A percentile compares a stretch with the other conserved stretches of the same genome.
Evolutionary conservation across 768 basidiomycete genomes (phyloP).

Genomic region (Mycena galopus): DNA sequence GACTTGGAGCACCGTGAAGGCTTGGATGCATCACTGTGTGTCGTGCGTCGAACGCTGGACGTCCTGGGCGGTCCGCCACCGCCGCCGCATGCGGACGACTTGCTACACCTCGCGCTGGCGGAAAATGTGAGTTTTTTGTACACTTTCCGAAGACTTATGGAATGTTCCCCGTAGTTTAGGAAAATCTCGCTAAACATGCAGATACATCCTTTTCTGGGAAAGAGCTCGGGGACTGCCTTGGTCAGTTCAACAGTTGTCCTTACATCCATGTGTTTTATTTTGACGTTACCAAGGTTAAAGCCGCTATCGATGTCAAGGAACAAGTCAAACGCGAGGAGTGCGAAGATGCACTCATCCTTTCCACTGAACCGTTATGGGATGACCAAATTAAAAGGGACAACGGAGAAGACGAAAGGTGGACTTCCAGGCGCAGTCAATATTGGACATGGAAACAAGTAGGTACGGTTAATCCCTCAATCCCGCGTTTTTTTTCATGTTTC

Average conservation of each 20-base stretch:
- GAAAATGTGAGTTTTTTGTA: not conserved
- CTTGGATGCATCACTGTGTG: not conserved
- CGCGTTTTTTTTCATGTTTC: no score
- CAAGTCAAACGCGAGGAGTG: not conserved
- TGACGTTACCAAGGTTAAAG: no score
- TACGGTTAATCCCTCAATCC: no score
- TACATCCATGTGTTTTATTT: no score
- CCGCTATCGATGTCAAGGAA: slow-evolving; percentile 13
- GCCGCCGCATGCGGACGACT: slow-evolving; percentile 20
- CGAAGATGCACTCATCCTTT: not conserved
- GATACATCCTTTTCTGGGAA: slow-evolving; percentile 1
- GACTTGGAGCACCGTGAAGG: not conserved
- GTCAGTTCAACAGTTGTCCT: no score
- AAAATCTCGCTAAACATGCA: not conserved
- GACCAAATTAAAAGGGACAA: not conserved
- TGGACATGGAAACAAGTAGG: slow-evolving; percentile 6
- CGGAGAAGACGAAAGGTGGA: not conserved
- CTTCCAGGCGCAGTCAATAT: slow-evolving; percentile 2
- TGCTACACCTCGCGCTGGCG: slow-evolving; percentile 13
- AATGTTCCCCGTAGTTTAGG: not conserved
- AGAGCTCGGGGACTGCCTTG: slow-evolving; percentile 11
- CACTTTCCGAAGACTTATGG: not conserved
- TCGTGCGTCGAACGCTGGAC: slow-evolving; percentile 16
- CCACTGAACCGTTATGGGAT: not conserved
- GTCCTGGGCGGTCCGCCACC: not conserved